phyloP scores from a whole-genome alignment of 1,139 yeast genomes.

The Sugiyamaella paludigena region DNA sequence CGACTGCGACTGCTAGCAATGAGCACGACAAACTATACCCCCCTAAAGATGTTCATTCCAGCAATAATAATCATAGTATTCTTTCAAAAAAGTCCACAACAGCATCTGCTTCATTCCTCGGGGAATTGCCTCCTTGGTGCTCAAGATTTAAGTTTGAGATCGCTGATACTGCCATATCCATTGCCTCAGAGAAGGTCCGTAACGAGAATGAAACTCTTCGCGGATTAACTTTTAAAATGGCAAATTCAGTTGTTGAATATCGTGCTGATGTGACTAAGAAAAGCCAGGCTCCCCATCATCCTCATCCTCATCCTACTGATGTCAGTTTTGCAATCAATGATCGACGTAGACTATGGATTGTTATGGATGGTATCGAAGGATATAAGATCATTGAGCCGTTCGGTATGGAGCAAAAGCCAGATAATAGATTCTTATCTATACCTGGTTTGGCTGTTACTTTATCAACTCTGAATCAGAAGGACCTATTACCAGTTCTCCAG shows the following conservation, averaged over 20 bases:
- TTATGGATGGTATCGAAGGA: slow-evolving; percentile 33
- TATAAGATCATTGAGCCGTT: slow-evolving; percentile 31
- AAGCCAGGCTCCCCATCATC: background rate
- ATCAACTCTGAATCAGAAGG: slow-evolving; percentile 20
- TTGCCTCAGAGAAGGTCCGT: slow-evolving; percentile 27
- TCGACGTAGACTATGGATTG: slow-evolving; percentile 23
- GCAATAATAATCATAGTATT: background rate
- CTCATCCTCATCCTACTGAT: slow-evolving; percentile 4
- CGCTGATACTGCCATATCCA: slow-evolving; percentile 31
- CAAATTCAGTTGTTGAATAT: slow-evolving; percentile 27
- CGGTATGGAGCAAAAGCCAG: slow-evolving; percentile 24
- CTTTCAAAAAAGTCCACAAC: background rate
- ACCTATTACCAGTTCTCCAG: slow-evolving; percentile 18
- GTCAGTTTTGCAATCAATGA: slow-evolving; percentile 1
- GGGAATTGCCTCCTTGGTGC: slow-evolving; percentile 38
- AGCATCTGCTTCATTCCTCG: slow-evolving; percentile 21
- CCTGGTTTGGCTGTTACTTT: slow-evolving; percentile 29
- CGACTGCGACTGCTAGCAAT: background rate
- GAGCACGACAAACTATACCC: background rate
- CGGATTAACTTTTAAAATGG: slow-evolving; percentile 27
- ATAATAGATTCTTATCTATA: slow-evolving; percentile 28
- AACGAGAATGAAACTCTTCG: slow-evolving; percentile 24
- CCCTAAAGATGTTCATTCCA: background rate
- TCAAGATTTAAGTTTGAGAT: slow-evolving; percentile 29
- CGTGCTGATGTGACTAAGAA: slow-evolving; percentile 16